phyloP scores from a whole-genome alignment of 768 basidiomycete species.

The Naganishia onofrii region DNA sequence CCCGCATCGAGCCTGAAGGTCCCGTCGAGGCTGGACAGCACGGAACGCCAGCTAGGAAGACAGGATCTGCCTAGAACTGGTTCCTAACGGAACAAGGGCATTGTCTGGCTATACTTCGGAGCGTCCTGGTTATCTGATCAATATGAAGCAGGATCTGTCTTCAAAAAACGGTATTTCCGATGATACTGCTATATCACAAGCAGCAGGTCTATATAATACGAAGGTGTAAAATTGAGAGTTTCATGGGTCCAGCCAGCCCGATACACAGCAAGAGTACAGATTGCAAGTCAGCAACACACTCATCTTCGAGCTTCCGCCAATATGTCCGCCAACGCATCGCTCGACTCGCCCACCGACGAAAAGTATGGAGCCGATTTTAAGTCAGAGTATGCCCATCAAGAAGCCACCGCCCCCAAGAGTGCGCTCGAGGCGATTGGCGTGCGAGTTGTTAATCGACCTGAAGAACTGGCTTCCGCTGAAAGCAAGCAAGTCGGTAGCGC shows the following conservation, averaged over 20 bases:
- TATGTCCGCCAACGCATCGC: slow-evolving; percentile 2
- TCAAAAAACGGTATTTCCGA: too few species aligned
- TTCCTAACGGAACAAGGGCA: too few species aligned
- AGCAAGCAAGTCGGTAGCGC: slow-evolving; percentile 5
- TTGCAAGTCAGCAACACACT: background rate
- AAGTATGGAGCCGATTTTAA: slow-evolving; percentile 19
- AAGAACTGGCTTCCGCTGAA: slow-evolving; percentile 4
- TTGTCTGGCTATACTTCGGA: too few species aligned
- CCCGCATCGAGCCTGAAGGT: too few species aligned
- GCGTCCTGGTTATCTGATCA: too few species aligned
- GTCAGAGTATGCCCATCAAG: slow-evolving; percentile 16
- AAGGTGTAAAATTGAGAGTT: too few species aligned
- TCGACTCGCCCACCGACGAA: slow-evolving; percentile 8
- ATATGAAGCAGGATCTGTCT: too few species aligned
- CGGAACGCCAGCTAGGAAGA: too few species aligned
- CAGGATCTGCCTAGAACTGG: too few species aligned
- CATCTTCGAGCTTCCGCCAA: background rate
- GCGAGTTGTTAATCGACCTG: background rate
- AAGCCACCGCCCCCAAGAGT: background rate
- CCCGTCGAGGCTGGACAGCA: too few species aligned
- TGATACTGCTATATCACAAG: too few species aligned
- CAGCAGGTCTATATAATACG: too few species aligned
- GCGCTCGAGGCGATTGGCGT: slow-evolving; percentile 3
- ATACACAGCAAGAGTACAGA: background rate
- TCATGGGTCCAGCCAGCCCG: background rate